A percentile compares a stretch with the other conserved stretches of the same genome.
Conservation (phyloP, 176 grass and related monocot genomes). For the Lolium perenne region DNA sequence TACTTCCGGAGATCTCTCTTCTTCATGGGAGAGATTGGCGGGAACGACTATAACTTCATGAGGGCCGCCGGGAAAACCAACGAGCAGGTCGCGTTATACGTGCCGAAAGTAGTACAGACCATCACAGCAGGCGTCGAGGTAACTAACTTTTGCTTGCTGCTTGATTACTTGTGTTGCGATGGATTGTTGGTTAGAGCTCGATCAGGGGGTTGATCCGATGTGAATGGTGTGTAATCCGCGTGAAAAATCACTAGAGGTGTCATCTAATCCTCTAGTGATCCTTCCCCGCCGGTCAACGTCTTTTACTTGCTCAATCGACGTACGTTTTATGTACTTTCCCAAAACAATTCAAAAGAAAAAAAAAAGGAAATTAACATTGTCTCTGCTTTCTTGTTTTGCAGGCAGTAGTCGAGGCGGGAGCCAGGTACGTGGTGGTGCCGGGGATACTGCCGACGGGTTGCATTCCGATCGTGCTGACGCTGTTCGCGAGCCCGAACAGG, state of each 20-base stretch:
- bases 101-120: background rate
- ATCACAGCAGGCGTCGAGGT: constrained; percentile 9
- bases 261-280: no score
- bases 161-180: background rate
- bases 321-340: no score
- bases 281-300: no score
- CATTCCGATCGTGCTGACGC: constrained; percentile 15
- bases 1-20: constrained; percentile 33
- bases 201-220: no score
- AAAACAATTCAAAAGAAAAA: no score
- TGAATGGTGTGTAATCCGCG: no score
- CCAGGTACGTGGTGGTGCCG: constrained; percentile 52
- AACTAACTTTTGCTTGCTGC: background rate
- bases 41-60: constrained; percentile 19
- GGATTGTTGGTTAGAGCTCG: no score
- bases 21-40: constrained; percentile 25
- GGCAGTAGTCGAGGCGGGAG: constrained; percentile 47
- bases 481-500: constrained; percentile 5
- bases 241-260: no score
- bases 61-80: background rate
- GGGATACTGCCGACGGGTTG: constrained; percentile 48
- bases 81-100: background rate
- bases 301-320: no score
- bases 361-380: no score
- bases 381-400: background rate